Conservation (phyloP, 2,329 filamentous ascomycete genomes). For the Ophiocordyceps sinensis region DNA sequence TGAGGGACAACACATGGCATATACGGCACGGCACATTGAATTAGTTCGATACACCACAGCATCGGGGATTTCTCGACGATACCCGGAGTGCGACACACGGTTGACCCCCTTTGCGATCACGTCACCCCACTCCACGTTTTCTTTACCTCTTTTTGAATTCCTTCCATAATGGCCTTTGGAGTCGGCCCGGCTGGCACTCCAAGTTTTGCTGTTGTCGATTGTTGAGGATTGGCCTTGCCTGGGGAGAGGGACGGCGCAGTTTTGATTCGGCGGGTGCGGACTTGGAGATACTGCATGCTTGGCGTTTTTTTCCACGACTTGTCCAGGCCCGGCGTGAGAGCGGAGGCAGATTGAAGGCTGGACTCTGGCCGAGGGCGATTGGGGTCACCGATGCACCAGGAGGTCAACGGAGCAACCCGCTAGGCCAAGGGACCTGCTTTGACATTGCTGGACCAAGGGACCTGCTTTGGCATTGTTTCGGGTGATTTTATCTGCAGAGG, state of each 20-base stretch:
- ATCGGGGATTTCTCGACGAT: constrained; percentile 19
- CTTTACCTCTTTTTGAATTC: constrained; percentile 7
- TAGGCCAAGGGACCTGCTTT: too few species aligned
- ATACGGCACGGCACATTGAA: constrained; percentile 13
- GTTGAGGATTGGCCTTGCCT: not conserved
- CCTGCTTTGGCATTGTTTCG: too few species aligned
- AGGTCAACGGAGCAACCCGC: too few species aligned
- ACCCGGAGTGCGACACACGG: constrained; percentile 24
- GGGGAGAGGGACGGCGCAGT: not conserved
- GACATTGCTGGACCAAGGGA: too few species aligned
- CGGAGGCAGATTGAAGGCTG: not conserved
- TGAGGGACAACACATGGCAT: constrained; percentile 9
- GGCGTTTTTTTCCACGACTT: not conserved
- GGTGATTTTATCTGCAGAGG: too few species aligned
- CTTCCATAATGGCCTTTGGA: not conserved
- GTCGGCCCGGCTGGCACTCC: not conserved
- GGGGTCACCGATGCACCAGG: too few species aligned
- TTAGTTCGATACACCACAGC: constrained; percentile 19
- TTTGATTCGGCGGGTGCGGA: not conserved
- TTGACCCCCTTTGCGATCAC: constrained; percentile 15
- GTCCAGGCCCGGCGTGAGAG: not conserved
- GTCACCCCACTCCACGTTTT: constrained; percentile 24
- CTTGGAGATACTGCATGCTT: not conserved
- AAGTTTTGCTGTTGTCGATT: not conserved
- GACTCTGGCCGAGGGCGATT: not conserved